Conservation (phyloP, 345 rosid species). For the Theobroma cacao region DNA sequence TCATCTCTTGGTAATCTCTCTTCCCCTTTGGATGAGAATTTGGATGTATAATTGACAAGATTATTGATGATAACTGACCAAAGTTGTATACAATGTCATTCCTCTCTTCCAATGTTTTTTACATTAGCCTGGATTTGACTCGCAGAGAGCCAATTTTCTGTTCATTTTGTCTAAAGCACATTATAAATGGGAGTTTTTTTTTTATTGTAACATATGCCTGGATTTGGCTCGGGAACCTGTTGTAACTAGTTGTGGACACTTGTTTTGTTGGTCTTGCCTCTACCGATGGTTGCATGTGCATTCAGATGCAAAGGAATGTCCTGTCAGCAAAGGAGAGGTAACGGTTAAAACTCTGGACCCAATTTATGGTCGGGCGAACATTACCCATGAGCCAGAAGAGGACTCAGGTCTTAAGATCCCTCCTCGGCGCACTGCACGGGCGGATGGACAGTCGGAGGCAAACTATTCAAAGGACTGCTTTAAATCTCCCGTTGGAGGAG, state of each 20-base stretch:
- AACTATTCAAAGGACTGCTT: constrained; percentile 54
- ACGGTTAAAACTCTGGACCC: constrained; percentile 70
- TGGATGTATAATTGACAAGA: constrained; percentile 10
- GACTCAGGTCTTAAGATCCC: constrained; percentile 67
- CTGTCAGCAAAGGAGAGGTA: constrained; percentile 91
- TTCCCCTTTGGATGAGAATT: constrained; percentile 28
- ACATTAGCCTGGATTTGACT: not conserved
- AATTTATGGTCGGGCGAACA: constrained; percentile 76
- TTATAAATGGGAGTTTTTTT: constrained; percentile 77
- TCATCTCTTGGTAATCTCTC: constrained; percentile 45
- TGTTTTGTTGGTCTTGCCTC: constrained; percentile 93
- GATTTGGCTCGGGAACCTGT: constrained; percentile 83
- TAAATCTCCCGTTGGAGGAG: constrained; percentile 70
- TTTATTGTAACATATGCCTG: constrained; percentile 81
- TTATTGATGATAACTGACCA: not conserved
- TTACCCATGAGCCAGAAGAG: constrained; percentile 50
- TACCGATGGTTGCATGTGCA: constrained; percentile 70
- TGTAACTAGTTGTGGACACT: constrained; percentile 89
- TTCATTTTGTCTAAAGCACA: too few relatives aligned
- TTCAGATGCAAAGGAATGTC: constrained; percentile 88
- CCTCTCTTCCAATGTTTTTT: not conserved
- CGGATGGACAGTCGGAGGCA: constrained; percentile 91
- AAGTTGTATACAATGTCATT: not conserved
- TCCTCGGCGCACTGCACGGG: constrained; percentile 61
- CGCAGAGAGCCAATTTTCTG: too few relatives aligned